Evolutionary conservation across 768 basidiomycete genomes (phyloP), one percentile per base, ranked within the genome.

Genomic region (Auricularia heimuer): DNA sequence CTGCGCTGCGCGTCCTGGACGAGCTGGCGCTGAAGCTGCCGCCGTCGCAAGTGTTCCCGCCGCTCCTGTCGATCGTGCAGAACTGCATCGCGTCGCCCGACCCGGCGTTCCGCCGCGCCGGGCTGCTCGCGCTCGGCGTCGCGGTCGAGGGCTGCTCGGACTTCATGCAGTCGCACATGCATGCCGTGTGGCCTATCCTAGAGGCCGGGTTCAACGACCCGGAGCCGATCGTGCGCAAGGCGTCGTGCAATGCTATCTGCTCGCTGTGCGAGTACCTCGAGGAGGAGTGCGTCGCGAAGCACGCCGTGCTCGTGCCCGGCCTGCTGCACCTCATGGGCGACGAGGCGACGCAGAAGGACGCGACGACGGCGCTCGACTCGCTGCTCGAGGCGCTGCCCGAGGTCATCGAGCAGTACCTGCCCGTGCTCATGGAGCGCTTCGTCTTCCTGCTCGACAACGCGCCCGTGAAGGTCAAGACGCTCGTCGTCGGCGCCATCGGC

Each of bases 261-360:
- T 98, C 95, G 77, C 76, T 98, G 63, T 98, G 95, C 74, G 97
- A 99, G 77, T 97, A 94, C 92, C 80, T 98, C 29, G 92, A 94
- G 69, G 96, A 98, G 34, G 92, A 95, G 68, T 95, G 92, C 72
- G 85, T 88, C 35, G 77, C 85, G 61, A 89, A 88, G 72, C 97
- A 99, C 77, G 77, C 79, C 4, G 78, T 87, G 66, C 86, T 99
- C 64, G 83, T 99, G 64, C 96, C 97, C 45, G 93, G 91, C 70
- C 66, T 99, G 71, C 93, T 97, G 88, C 84, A 84, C 74, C 83
- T 98, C 68, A 90, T 97, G 70, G 86, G 89, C 72, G 91, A 98
- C 73, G 81, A 86, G 3, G 80, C 81, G 7, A 96, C 97, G 2
- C 95, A 98, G 76, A 86, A 88, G 65, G 80, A 90, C 14, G 97